Conservation (phyloP, 148 eudicot species). For the Cornus controversa region DNA sequence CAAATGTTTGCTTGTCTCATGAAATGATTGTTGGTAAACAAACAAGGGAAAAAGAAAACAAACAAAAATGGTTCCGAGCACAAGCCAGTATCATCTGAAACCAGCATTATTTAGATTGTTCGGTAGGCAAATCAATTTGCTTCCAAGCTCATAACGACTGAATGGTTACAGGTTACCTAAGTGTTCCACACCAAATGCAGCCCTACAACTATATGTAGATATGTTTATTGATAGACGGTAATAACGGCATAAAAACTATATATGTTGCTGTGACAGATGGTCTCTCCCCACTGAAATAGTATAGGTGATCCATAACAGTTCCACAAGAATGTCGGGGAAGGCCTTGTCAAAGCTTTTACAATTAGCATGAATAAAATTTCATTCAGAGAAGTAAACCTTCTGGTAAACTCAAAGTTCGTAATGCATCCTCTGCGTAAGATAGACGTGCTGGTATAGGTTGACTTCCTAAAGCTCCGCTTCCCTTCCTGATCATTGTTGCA, state of each 20-base stretch:
- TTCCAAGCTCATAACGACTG: not conserved
- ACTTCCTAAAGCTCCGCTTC: constrained; percentile 37
- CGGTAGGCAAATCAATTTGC: too few relatives aligned
- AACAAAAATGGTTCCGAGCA: too few relatives aligned
- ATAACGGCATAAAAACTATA: not conserved
- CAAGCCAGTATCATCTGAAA: too few relatives aligned
- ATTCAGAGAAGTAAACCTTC: constrained; percentile 52
- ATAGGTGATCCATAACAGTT: not conserved
- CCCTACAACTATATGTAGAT: not conserved
- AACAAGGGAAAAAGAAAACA: too few relatives aligned
- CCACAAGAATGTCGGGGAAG: not conserved
- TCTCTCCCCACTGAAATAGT: too few relatives aligned
- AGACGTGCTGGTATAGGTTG: constrained; percentile 66
- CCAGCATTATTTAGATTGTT: too few relatives aligned
- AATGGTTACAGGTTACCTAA: too few relatives aligned
- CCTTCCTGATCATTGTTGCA: constrained; percentile 32
- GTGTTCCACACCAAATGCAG: too few relatives aligned
- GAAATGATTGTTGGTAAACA: too few relatives aligned
- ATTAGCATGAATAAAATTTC: constrained; percentile 6
- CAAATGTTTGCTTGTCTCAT: too few relatives aligned
- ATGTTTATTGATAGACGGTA: not conserved
- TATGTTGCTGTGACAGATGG: not conserved
- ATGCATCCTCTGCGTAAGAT: constrained; percentile 80
- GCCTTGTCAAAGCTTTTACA: not conserved
- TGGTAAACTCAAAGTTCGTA: constrained; percentile 76